Evolutionary conservation across 106 monocot species (phyloP).

Genomic region (Dendrobium chrysotoxum): DNA sequence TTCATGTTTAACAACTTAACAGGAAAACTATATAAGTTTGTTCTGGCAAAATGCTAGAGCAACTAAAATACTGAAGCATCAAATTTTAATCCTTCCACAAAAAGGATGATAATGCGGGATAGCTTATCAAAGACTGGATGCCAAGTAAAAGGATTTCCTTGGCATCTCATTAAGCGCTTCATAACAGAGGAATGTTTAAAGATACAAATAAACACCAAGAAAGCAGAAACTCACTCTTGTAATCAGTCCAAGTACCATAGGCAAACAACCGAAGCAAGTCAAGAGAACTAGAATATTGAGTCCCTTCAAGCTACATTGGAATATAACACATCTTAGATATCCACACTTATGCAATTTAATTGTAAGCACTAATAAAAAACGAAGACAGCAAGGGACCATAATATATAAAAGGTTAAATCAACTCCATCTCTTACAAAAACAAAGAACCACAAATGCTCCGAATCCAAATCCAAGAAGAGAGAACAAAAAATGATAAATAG

Average conservation of each 20-base stretch:
- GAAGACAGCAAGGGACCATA: background rate
- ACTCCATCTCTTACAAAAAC: background rate
- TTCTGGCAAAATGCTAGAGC: background rate
- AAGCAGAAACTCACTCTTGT: slow-evolving; percentile 51
- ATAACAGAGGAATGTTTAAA: background rate
- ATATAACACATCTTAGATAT: background rate
- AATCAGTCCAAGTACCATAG: slow-evolving; percentile 89
- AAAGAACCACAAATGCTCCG: background rate
- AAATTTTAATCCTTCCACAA: background rate
- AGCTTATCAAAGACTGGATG: too few relatives aligned
- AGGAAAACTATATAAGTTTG: background rate
- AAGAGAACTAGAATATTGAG: slow-evolving; percentile 42
- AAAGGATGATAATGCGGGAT: background rate
- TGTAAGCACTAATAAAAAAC: background rate
- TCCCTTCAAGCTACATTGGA: slow-evolving; percentile 71
- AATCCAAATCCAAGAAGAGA: background rate
- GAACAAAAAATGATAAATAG: background rate
- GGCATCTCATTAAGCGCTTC: background rate
- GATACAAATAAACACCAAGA: background rate
- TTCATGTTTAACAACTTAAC: background rate
- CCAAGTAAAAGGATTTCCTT: background rate
- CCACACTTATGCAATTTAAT: background rate
- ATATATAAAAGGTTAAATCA: background rate
- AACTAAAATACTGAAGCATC: background rate
- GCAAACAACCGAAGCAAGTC: slow-evolving; percentile 87